phyloP scores from a whole-genome alignment of 2,329 filamentous ascomycete species.

The Sclerotiophoma versabilis region DNA sequence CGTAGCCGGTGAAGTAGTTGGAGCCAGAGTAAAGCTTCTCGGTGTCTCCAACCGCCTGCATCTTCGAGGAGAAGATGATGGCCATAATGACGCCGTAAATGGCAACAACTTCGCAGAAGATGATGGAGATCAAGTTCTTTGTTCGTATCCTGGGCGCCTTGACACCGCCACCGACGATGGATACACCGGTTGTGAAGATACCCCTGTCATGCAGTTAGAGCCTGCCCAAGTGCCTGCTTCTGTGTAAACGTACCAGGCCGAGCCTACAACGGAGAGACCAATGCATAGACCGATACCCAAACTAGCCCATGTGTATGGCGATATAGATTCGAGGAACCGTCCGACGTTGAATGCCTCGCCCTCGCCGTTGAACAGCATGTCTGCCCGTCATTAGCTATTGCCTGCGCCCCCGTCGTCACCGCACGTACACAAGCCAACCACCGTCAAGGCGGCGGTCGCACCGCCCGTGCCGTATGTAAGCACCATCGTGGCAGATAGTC shows the following conservation, averaged over 20 bases:
- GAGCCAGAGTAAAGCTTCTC: constrained; percentile 73
- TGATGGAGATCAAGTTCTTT: constrained; percentile 99
- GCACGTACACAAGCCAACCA: constrained; percentile 80
- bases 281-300: constrained; percentile 94
- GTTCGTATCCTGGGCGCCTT: constrained; percentile 96
- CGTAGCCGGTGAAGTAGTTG: constrained; percentile 93
- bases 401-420: constrained; percentile 23
- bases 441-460: constrained; percentile 70
- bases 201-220: constrained; percentile 68
- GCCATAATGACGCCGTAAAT: constrained; percentile 99
- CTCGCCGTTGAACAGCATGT: constrained; percentile 98
- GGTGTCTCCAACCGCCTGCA: constrained; percentile 71
- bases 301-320: constrained; percentile 91
- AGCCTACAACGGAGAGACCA: constrained; percentile 92
- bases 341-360: constrained; percentile 97
- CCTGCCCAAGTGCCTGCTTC: neutral
- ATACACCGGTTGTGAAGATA: constrained; percentile 97
- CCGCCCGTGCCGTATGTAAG: constrained; percentile 74
- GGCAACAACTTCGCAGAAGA: constrained; percentile 99
- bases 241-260: constrained; percentile 78
- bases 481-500: constrained; percentile 65
- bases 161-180: constrained; percentile 95
- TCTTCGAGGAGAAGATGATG: constrained; percentile 94
- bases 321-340: constrained; percentile 90
- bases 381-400: constrained; percentile 60